Evolutionary conservation across 1,139 yeast genomes (phyloP).

Genomic region (Schwanniomyces etchellsii): DNA sequence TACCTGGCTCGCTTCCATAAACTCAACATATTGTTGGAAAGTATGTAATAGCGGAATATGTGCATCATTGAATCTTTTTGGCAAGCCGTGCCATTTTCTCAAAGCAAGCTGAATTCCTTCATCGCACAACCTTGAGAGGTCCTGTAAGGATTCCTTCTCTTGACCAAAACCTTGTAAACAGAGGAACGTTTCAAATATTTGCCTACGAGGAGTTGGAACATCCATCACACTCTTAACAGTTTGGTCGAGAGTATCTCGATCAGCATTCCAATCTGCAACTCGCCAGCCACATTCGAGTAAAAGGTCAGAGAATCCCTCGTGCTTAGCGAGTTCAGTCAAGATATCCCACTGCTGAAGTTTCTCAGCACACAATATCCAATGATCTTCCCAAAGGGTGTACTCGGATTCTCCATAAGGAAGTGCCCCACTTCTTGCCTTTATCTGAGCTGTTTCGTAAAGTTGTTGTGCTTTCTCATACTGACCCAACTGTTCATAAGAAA

Average conservation of each 20-base stretch:
- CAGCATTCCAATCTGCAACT: slow-evolving; percentile 97
- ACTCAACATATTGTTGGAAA: slow-evolving; percentile 96
- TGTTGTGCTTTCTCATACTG: slow-evolving; percentile 94
- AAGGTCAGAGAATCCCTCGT: slow-evolving; percentile 94
- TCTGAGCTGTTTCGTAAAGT: slow-evolving; percentile 94
- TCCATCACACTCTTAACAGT: slow-evolving; percentile 96
- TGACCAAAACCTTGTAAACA: slow-evolving; percentile 92
- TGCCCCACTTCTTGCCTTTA: slow-evolving; percentile 93
- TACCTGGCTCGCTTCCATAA: slow-evolving; percentile 95
- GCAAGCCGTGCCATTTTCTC: slow-evolving; percentile 91
- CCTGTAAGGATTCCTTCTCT: slow-evolving; percentile 75
- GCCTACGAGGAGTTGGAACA: slow-evolving; percentile 96
- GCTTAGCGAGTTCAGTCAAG: slow-evolving; percentile 91
- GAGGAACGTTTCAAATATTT: slow-evolving; percentile 89
- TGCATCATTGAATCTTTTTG: slow-evolving; percentile 72
- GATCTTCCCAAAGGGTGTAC: slow-evolving; percentile 96
- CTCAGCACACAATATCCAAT: slow-evolving; percentile 96
- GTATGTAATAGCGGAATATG: slow-evolving; percentile 89
- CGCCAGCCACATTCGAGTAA: slow-evolving; percentile 98
- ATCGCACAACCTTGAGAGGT: slow-evolving; percentile 81
- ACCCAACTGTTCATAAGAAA: slow-evolving; percentile 93
- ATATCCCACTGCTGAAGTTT: slow-evolving; percentile 98
- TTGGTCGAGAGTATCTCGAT: slow-evolving; percentile 89
- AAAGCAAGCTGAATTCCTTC: slow-evolving; percentile 94
- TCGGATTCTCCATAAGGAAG: slow-evolving; percentile 95